phyloP scores from a whole-genome alignment of 768 basidiomycete species.

The Boletus rubescentipes region DNA sequence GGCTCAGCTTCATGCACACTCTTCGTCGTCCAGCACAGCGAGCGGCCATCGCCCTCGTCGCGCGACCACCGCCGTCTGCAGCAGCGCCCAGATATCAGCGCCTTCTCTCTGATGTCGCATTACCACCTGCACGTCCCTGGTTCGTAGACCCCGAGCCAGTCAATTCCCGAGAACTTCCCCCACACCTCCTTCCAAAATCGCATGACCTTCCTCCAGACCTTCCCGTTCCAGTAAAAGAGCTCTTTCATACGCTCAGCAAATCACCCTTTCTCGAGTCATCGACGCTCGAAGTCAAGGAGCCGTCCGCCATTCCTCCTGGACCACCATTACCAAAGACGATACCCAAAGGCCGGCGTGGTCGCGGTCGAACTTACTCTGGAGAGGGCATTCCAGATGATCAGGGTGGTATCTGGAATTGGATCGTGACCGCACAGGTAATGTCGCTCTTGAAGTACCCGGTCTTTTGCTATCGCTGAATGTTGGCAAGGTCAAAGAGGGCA shows the following conservation, averaged over 20 bases:
- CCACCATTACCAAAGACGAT: constrained; percentile 56
- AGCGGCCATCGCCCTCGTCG: neutral
- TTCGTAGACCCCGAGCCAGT: constrained; percentile 55
- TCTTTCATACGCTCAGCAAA: constrained; percentile 54
- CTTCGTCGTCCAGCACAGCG: constrained; percentile 19
- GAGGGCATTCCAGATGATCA: constrained; percentile 54
- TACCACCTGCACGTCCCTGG: constrained; percentile 50
- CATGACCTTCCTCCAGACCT: constrained; percentile 47
- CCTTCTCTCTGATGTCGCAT: constrained; percentile 7
- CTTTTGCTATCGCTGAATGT: neutral
- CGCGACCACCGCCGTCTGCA: neutral
- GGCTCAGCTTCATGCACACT: constrained; percentile 15
- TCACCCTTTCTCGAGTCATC: constrained; percentile 72
- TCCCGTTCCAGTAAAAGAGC: constrained; percentile 49
- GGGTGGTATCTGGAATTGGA: constrained; percentile 74
- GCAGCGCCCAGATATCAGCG: neutral
- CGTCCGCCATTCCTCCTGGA: constrained; percentile 50
- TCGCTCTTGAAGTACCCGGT: neutral
- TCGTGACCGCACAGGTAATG: constrained; percentile 67
- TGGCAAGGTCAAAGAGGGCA: constrained; percentile 76
- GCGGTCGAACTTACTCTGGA: constrained; percentile 67
- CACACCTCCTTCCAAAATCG: constrained; percentile 27
- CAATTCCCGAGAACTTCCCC: constrained; percentile 19
- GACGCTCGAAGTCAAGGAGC: constrained; percentile 52
- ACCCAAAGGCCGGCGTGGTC: constrained; percentile 61